Base-by-base conservation (phyloP, 2,329 filamentous ascomycete species). In the Tolypocladium tundrense region DNA sequence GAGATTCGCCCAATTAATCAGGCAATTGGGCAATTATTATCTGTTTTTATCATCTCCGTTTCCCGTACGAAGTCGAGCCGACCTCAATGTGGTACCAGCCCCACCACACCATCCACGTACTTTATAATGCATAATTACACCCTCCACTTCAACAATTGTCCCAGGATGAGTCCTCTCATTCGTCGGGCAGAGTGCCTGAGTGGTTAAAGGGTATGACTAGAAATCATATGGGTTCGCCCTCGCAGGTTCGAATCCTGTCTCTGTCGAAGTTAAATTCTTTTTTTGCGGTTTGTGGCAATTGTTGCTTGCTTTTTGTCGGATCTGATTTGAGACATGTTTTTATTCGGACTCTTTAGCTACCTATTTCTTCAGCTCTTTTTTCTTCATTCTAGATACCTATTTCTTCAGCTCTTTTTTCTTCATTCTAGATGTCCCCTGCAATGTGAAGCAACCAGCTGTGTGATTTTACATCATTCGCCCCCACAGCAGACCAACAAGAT, bases 181-280 rank as follows among this genome's bases (percentile, higher is more conserved):
- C 39, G 16, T 21, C 14, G 35, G 62, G 61, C 62, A 58, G 61
- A 62, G 60, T 62, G 62, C 56, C 62, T 50, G 60, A 63, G 62
- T 63, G 62, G 60, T 63, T 60, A 62, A 61, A 50, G 62, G 57
- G 62, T 58, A 59, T 58, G 59, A 60, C 58, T 63, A 62, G 62
- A 63, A 62, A 63, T 60, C 60, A 58, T 59, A 61, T 62, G 62
- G 60, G 50, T 63, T 63, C 62, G 62, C 53, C 60, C 62, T 60
- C 62, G 57, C 60, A 63, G 61, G 62, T 63, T 63, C 60, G 60
- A 63, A 61, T 63, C 62, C 61, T 63, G 62, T 62, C 62, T 62
- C 60, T 59, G 62, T 63, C 62, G 62, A 50, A 35, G 14, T 56
- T 42, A 42, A 27, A 33, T 50, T 50, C 24, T 51, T 52, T 56